Evolutionary conservation across 805 yeast genomes (phyloP).

Genomic region (Metschnikowia corniflorae): DNA sequence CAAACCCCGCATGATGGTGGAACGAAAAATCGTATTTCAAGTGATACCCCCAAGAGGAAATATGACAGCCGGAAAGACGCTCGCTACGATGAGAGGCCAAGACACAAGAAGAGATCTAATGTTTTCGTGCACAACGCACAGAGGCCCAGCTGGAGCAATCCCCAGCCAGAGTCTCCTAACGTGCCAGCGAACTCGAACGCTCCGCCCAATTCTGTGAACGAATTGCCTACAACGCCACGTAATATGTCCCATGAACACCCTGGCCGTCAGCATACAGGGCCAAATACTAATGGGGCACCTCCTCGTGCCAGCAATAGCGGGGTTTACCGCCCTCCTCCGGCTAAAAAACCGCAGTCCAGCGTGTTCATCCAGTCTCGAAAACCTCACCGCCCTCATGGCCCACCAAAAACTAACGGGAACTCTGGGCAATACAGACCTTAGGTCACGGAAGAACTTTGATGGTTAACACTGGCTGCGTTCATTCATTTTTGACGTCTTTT

Average conservation of each 20-base stretch:
- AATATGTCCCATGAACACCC: too few relatives aligned
- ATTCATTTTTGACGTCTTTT: not conserved
- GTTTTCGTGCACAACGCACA: slow-evolving; percentile 4
- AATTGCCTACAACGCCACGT: too few relatives aligned
- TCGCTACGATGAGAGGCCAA: not conserved
- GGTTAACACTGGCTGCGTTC: too few relatives aligned
- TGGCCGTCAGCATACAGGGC: too few relatives aligned
- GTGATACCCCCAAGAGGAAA: not conserved
- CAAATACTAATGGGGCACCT: not conserved
- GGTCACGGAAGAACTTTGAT: too few relatives aligned
- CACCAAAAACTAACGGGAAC: not conserved
- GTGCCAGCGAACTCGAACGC: too few relatives aligned
- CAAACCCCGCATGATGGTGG: too few relatives aligned
- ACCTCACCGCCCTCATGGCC: slow-evolving; percentile 7
- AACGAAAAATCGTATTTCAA: too few relatives aligned
- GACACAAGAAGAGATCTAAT: not conserved
- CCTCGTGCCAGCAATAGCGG: slow-evolving; percentile 13
- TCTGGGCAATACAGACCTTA: not conserved
- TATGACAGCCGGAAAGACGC: not conserved
- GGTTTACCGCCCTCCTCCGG: slow-evolving; percentile 12
- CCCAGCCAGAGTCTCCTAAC: too few relatives aligned
- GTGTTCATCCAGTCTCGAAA: slow-evolving; percentile 12
- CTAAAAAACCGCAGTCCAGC: slow-evolving; percentile 8
- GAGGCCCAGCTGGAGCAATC: too few relatives aligned
- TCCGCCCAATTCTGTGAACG: too few relatives aligned